A percentile compares a stretch with the other conserved stretches of the same genome.
phyloP scores from a whole-genome alignment of 1,139 yeast genomes.

The Debaryomycetaceae sp. region DNA sequence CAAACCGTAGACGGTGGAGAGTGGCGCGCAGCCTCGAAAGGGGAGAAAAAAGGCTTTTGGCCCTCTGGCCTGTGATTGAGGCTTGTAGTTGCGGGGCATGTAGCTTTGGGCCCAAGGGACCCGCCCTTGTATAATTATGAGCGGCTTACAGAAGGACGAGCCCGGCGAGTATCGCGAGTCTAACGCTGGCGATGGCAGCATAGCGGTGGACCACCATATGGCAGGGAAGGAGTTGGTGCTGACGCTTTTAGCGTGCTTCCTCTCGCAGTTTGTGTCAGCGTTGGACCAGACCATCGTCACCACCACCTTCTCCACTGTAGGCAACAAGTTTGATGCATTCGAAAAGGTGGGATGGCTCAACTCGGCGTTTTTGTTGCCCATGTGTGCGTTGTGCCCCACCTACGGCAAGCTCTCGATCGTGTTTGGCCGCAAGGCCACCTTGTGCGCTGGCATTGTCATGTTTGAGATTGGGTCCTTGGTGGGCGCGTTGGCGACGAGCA shows the following conservation, averaged over 20 bases:
- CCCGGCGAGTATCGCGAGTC: slow-evolving; percentile 24
- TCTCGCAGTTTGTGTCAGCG: slow-evolving; percentile 55
- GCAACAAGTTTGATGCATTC: slow-evolving; percentile 49
- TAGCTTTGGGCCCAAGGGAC: slow-evolving; percentile 1
- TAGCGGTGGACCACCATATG: slow-evolving; percentile 45
- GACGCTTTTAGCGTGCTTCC: slow-evolving; percentile 44
- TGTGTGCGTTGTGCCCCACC: slow-evolving; percentile 52
- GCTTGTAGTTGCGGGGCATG: too few relatives aligned
- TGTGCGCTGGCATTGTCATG: slow-evolving; percentile 46
- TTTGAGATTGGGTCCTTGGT: slow-evolving; percentile 64
- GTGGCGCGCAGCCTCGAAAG: slow-evolving; percentile 1
- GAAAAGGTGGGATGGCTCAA: slow-evolving; percentile 59
- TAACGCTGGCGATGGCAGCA: slow-evolving; percentile 59
- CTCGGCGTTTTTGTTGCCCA: slow-evolving; percentile 56
- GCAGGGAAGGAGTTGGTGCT: slow-evolving; percentile 37
- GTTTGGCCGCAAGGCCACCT: slow-evolving; percentile 54
- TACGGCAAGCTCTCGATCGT: slow-evolving; percentile 62
- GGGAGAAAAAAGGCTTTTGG: slow-evolving; percentile 1
- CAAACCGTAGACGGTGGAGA: background rate
- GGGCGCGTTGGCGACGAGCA: slow-evolving; percentile 51
- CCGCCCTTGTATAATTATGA: background rate
- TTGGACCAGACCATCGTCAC: slow-evolving; percentile 66
- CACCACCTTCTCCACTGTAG: slow-evolving; percentile 54
- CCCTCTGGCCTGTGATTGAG: too few relatives aligned
- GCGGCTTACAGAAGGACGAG: slow-evolving; percentile 1